Percentiles rank a stretch among this genome's conserved stretches.
These are phyloP conservation scores for Claviceps paspali DNA, from an alignment of 2,329 filamentous ascomycete species.

Conservation along the genomic window DNA sequence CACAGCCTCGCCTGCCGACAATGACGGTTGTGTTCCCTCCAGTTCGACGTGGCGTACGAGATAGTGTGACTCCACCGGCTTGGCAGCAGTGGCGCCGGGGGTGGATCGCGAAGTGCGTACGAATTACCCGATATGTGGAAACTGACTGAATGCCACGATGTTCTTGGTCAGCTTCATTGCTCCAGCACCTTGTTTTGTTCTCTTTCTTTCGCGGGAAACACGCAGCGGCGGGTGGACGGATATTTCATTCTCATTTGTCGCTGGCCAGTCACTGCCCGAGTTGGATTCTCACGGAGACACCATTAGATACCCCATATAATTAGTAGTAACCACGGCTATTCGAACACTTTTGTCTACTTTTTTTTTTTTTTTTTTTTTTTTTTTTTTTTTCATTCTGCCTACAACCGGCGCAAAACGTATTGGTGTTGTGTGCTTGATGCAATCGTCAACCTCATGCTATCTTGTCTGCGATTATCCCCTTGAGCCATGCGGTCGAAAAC, in stretches of 20 bases:
- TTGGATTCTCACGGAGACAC: constrained; percentile 5
- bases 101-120: neutral
- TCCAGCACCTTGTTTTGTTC: neutral
- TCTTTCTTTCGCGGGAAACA: neutral
- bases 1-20: neutral
- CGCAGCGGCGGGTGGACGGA: neutral
- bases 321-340: neutral
- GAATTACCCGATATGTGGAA: neutral
- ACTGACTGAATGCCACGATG: neutral
- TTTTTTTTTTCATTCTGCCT: neutral
- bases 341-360: too few species aligned
- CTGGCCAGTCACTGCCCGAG: constrained; percentile 21
- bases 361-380: too few species aligned
- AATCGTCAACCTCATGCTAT: too few species aligned
- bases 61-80: neutral
- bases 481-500: too few species aligned
- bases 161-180: neutral
- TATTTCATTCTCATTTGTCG: neutral
- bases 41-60: neutral
- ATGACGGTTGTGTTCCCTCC: neutral
- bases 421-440: too few species aligned
- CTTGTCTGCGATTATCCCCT: too few species aligned
- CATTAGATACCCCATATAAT: constrained; percentile 5
- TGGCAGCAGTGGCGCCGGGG: neutral
- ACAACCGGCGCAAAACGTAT: too few species aligned